Conservation (phyloP, 1,284 basidiomycete genomes). For the Coniophora puteana region DNA sequence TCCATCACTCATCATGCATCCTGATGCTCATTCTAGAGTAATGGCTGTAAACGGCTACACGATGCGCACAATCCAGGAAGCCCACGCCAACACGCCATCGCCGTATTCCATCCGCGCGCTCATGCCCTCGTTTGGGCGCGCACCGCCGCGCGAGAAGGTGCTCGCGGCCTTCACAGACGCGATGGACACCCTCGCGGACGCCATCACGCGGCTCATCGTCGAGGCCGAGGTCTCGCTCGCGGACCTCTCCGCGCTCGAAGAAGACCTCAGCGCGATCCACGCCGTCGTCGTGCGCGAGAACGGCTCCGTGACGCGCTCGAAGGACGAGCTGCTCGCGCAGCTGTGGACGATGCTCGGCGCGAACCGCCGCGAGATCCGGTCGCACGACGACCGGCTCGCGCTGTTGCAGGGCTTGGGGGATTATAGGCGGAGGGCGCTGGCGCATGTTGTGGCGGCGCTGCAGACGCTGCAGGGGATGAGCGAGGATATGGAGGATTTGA, state of each 20-base stretch:
- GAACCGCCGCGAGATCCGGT: slow-evolving; percentile 43
- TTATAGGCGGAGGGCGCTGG: slow-evolving; percentile 56
- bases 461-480: slow-evolving; percentile 58
- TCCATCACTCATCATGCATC: slow-evolving; percentile 4
- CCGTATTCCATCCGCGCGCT: slow-evolving; percentile 37
- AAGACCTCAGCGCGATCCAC: slow-evolving; percentile 50
- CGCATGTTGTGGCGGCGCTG: slow-evolving; percentile 58
- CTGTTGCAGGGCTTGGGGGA: slow-evolving; percentile 50
- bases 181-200: slow-evolving; percentile 52
- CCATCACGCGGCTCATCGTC: slow-evolving; percentile 52
- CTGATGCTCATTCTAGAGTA: slow-evolving; percentile 38
- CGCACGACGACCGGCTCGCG: slow-evolving; percentile 44
- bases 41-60: slow-evolving; percentile 70
- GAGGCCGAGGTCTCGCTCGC: slow-evolving; percentile 55
- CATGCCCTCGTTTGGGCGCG: slow-evolving; percentile 39
- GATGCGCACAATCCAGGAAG: slow-evolving; percentile 52
- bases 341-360: slow-evolving; percentile 69
- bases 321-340: slow-evolving; percentile 52
- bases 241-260: slow-evolving; percentile 58
- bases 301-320: slow-evolving; percentile 36
- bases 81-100: slow-evolving; percentile 34
- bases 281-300: slow-evolving; percentile 59
- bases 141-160: slow-evolving; percentile 40
- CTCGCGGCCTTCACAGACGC: slow-evolving; percentile 52
- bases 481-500: slow-evolving; percentile 69